Conservation (phyloP, 148 eudicot species). For the Pouteria glomerata region DNA sequence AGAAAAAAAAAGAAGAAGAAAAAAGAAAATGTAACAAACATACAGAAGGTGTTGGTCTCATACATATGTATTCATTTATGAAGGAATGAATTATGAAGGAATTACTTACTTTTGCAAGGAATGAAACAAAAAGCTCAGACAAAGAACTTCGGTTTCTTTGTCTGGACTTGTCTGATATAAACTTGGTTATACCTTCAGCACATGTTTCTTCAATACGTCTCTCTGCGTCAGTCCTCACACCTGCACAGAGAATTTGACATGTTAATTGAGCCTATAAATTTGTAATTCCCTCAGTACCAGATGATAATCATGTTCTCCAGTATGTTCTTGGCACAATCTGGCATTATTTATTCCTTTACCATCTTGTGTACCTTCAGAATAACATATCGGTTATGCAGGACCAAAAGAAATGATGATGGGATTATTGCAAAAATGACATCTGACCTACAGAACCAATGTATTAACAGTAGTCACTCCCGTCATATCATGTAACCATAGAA, state of each 20-base stretch:
- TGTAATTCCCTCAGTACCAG: not conserved
- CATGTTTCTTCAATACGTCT: conserved; percentile 55
- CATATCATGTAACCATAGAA: not conserved
- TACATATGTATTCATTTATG: not conserved
- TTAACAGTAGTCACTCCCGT: not conserved
- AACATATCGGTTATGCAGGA: not conserved
- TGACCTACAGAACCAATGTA: not conserved
- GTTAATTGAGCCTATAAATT: not conserved
- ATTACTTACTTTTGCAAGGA: conserved; percentile 59
- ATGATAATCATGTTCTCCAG: not conserved
- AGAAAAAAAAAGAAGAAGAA: not conserved
- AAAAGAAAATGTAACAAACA: not conserved
- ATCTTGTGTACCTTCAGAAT: not conserved
- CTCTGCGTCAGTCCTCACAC: conserved; percentile 75
- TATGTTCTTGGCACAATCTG: not conserved
- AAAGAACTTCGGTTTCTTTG: conserved; percentile 49
- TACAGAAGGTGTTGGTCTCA: not conserved
- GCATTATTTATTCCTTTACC: not conserved
- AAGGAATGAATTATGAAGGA: not conserved
- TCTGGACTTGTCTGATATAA: conserved; percentile 39
- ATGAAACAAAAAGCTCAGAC: conserved; percentile 71
- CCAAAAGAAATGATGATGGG: not conserved
- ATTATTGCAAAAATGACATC: not conserved
- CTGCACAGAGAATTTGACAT: conserved; percentile 27
- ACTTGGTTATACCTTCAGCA: conserved; percentile 47